Base-by-base conservation (phyloP, 2,329 filamentous ascomycete species). In the Bipolaris gigantea region DNA sequence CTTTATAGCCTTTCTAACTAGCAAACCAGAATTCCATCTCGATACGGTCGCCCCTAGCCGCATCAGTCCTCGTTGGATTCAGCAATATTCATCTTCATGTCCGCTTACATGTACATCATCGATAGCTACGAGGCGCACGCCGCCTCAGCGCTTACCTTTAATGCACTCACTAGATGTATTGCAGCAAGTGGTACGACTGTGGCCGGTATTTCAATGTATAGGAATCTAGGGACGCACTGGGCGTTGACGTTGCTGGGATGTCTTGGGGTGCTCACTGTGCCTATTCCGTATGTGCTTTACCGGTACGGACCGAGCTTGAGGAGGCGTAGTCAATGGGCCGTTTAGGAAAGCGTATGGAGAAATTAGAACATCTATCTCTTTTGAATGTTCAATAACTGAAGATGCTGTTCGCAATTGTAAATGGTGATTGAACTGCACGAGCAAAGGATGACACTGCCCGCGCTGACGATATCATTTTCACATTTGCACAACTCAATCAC, bases 91-190 rank as follows among this genome's bases (percentile, higher is more conserved):
- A 41, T 54, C 10, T 83, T 81, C 63, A 77, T 82, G 57, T 75
- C 72, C 45, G 76, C 72, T 9, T 83, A 82, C 53, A 71, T 82
- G 73, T 85, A 85, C 62, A 80, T 85, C 48, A 84, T 85, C 53
- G 82, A 85, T 59, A 76, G 75, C 9, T 85, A 85, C 60, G 79
- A 80, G 39, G 75, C 75, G 7, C 83, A 82, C 56, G 77, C 81
- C 0, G 82, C 80, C 1, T 77, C 73, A 3, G 81, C 79, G 0
- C 66, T 83, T 23, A 76, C 77, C 0, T 73, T 67, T 11, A 65
- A 76, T 8, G 74, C 76, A 9, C 53, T 78, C 25, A 71, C 76
- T 11, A 59, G 76, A 13, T 78, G 78, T 41, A 51, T 77, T 6
- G 73, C 70, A 9, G 71, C 75, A 6, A 76, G 76, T 6, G 75